phyloP scores from a whole-genome alignment of 2,329 filamentous ascomycete species.

The Keithomyces neogunnii region DNA sequence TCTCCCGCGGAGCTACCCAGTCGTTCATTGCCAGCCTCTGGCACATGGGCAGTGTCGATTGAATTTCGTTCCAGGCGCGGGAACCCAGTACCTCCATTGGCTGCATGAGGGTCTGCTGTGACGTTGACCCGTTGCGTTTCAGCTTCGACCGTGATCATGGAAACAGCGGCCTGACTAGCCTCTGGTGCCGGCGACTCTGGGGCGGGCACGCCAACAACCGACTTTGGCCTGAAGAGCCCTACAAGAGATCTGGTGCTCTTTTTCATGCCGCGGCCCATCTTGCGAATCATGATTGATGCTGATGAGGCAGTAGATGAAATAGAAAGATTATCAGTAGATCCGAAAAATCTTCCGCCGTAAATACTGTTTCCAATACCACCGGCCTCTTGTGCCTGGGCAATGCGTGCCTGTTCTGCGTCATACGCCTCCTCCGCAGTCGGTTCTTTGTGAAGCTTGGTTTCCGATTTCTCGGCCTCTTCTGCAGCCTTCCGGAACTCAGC shows the following conservation, averaged over 20 bases:
- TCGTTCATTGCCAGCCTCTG: constrained; percentile 39
- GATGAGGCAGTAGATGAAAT: constrained; percentile 86
- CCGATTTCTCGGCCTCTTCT: constrained; percentile 27
- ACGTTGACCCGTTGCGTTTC: constrained; percentile 79
- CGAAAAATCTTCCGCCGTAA: constrained; percentile 81
- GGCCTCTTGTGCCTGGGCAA: constrained; percentile 87
- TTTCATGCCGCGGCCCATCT: constrained; percentile 99
- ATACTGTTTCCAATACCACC: constrained; percentile 88
- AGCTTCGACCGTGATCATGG: constrained; percentile 92
- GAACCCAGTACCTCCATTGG: constrained; percentile 66
- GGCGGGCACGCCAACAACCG: constrained; percentile 67
- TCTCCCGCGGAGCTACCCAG: constrained; percentile 50
- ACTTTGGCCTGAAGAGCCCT: constrained; percentile 91
- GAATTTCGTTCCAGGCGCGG: constrained; percentile 79
- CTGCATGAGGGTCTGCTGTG: constrained; percentile 58
- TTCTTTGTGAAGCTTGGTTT: constrained; percentile 56
- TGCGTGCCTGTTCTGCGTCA: constrained; percentile 83
- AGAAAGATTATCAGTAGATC: constrained; percentile 90
- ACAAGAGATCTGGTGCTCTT: constrained; percentile 85
- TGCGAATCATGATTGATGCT: constrained; percentile 88
- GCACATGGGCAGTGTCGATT: constrained; percentile 53
- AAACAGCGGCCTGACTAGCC: constrained; percentile 74
- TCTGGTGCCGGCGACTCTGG: constrained; percentile 59
- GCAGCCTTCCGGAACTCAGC: constrained; percentile 77
- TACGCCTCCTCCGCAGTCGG: constrained; percentile 55